A percentile compares a stretch with the other conserved stretches of the same genome.
phyloP scores from a whole-genome alignment of 495 filamentous ascomycete species.

The Amniculicola lignicola region DNA sequence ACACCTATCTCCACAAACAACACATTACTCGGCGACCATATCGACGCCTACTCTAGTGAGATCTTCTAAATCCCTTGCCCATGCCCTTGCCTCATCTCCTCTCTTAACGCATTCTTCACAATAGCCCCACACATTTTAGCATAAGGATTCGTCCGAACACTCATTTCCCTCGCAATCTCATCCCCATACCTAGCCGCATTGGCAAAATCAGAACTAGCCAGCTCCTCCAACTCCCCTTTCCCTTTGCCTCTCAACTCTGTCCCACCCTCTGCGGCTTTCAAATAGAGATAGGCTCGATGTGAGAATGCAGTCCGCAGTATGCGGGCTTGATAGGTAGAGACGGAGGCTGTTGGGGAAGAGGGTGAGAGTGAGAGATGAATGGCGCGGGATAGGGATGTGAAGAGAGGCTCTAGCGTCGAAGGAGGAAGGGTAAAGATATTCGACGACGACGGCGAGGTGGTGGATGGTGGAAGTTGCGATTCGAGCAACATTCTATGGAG shows the following conservation, averaged over 20 bases:
- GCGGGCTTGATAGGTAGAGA: conserved; percentile 60
- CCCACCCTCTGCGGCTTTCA: conserved; percentile 55
- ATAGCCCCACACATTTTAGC: conserved; percentile 87
- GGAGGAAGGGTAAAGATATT: neutral
- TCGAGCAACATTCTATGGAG: conserved; percentile 58
- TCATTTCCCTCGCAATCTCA: conserved; percentile 69
- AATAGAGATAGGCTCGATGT: conserved; percentile 70
- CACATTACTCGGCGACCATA: too few species aligned
- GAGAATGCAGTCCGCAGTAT: conserved; percentile 70
- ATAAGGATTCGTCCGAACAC: conserved; percentile 79
- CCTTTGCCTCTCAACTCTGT: conserved; percentile 43
- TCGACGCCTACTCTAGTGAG: too few species aligned
- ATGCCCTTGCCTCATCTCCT: conserved; percentile 55
- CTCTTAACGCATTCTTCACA: conserved; percentile 79
- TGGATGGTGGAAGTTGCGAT: conserved; percentile 33
- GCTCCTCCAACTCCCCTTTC: conserved; percentile 62
- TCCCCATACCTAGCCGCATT: conserved; percentile 75
- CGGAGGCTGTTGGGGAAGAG: conserved; percentile 47
- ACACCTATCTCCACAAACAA: too few species aligned
- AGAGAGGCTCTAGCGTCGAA: conserved; percentile 33
- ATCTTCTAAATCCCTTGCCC: too few species aligned
- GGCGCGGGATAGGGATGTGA: conserved; percentile 63
- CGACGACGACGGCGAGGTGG: neutral
- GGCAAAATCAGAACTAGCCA: conserved; percentile 70
- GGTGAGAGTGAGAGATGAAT: conserved; percentile 61